These are phyloP conservation scores for Coniochaeta sp. DNA, from an alignment of 2,329 filamentous ascomycete genomes.

Conservation along the genomic window DNA sequence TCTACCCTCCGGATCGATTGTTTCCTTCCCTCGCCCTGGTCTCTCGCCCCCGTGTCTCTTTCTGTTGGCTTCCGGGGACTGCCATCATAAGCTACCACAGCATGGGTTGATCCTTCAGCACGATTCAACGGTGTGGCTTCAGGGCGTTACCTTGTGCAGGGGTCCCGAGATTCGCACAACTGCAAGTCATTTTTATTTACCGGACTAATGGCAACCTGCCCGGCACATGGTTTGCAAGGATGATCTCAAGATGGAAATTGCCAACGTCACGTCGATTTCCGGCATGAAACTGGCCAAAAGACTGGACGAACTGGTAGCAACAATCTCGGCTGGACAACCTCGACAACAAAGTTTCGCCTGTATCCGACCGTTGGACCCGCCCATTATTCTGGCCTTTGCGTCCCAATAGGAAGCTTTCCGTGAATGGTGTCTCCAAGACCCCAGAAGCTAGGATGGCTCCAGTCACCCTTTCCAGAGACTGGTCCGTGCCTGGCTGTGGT, in stretches of 20 bases:
- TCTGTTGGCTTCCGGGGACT: neutral
- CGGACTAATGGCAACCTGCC: neutral
- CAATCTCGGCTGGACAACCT: neutral
- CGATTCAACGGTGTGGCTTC: neutral
- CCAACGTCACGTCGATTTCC: neutral
- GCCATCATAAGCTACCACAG: too few relatives aligned
- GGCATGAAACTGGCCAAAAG: neutral
- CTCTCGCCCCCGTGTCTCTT: too few relatives aligned
- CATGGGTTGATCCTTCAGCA: too few relatives aligned
- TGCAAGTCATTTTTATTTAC: slow-evolving; percentile 2
- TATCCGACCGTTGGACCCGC: too few relatives aligned
- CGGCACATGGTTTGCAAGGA: neutral
- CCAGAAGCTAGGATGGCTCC: too few relatives aligned
- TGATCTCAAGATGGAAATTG: neutral
- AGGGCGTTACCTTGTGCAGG: neutral
- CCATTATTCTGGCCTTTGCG: neutral
- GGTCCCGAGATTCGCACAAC: neutral
- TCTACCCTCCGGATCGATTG: too few relatives aligned
- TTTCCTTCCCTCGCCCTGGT: too few relatives aligned
- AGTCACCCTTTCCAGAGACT: too few relatives aligned
- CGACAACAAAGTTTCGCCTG: too few relatives aligned
- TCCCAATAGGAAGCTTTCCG: neutral
- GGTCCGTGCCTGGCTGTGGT: too few relatives aligned
- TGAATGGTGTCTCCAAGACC: too few relatives aligned
- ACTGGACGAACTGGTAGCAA: neutral